These are phyloP conservation scores for Penicillium diatomitis DNA, from an alignment of 495 filamentous ascomycete genomes.

Conservation along the genomic window DNA sequence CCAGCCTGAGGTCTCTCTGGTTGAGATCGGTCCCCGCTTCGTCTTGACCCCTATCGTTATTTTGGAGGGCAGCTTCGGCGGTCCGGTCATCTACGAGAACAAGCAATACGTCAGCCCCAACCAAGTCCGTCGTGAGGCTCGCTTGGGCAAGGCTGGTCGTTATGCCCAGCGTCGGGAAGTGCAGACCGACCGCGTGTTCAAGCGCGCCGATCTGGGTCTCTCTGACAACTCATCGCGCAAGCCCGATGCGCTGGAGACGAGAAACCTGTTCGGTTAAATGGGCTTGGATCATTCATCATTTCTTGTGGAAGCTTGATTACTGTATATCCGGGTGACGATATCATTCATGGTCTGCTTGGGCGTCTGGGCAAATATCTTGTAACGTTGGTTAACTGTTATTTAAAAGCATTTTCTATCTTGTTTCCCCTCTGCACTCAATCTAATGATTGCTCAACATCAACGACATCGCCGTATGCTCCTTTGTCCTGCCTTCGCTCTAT, in stretches of 20 bases:
- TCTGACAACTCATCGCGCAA: slow-evolving; percentile 52
- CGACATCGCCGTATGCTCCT: background rate
- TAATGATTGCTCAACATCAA: background rate
- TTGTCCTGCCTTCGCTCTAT: too few species aligned
- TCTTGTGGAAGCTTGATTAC: slow-evolving; percentile 6
- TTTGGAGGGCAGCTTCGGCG: slow-evolving; percentile 88
- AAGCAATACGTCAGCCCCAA: slow-evolving; percentile 97
- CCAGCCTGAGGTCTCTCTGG: slow-evolving; percentile 64
- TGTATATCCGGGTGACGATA: slow-evolving; percentile 36
- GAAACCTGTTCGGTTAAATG: slow-evolving; percentile 65
- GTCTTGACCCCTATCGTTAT: slow-evolving; percentile 95
- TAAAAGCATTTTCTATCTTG: slow-evolving; percentile 17
- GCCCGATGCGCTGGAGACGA: slow-evolving; percentile 68
- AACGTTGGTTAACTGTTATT: slow-evolving; percentile 8
- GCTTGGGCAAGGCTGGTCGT: slow-evolving; percentile 61
- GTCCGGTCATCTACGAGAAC: slow-evolving; percentile 97
- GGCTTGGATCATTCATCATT: slow-evolving; percentile 3
- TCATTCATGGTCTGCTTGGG: slow-evolving; percentile 31
- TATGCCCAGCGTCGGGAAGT: slow-evolving; percentile 68
- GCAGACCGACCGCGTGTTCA: slow-evolving; percentile 58
- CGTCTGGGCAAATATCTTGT: slow-evolving; percentile 28
- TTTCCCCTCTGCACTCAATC: slow-evolving; percentile 5
- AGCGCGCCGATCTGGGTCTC: slow-evolving; percentile 67
- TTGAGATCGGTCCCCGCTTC: slow-evolving; percentile 93
- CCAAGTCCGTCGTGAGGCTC: slow-evolving; percentile 75